These are phyloP conservation scores for Lipomyces sp. DNA, from an alignment of 805 yeast genomes.

Conservation along the genomic window DNA sequence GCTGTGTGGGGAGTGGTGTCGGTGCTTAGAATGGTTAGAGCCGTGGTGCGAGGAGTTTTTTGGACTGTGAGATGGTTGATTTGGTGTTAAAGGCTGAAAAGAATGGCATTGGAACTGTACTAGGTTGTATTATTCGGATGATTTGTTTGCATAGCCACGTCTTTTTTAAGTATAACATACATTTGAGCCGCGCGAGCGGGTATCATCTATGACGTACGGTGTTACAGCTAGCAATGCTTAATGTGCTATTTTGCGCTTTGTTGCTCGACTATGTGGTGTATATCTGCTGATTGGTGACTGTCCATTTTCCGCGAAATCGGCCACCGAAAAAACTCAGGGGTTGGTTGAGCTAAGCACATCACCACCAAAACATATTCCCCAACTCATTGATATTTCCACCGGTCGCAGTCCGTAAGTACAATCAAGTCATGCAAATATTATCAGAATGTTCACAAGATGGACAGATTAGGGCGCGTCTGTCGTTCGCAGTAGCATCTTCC, in stretches of 20 bases:
- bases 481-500: neutral
- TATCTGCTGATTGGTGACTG: too few species aligned
- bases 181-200: neutral
- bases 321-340: too few species aligned
- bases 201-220: neutral
- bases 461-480: neutral
- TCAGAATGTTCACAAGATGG: neutral
- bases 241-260: neutral
- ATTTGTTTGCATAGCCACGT: neutral
- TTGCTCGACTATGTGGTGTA: neutral
- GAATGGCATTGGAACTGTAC: neutral
- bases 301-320: too few species aligned
- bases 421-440: neutral
- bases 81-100: slow-evolving; percentile 19
- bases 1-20: slow-evolving; percentile 35
- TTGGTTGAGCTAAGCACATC: too few species aligned
- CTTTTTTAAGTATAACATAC: neutral
- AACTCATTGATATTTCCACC: neutral
- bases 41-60: slow-evolving; percentile 13
- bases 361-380: neutral
- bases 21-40: slow-evolving; percentile 18
- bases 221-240: neutral
- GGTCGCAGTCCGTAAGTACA: neutral
- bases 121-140: slow-evolving; percentile 1
- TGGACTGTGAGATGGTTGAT: slow-evolving; percentile 11